Percentiles rank a stretch among this genome's conserved stretches.
phyloP scores from a whole-genome alignment of 805 yeast genomes.

The Yarrowia sp. region DNA sequence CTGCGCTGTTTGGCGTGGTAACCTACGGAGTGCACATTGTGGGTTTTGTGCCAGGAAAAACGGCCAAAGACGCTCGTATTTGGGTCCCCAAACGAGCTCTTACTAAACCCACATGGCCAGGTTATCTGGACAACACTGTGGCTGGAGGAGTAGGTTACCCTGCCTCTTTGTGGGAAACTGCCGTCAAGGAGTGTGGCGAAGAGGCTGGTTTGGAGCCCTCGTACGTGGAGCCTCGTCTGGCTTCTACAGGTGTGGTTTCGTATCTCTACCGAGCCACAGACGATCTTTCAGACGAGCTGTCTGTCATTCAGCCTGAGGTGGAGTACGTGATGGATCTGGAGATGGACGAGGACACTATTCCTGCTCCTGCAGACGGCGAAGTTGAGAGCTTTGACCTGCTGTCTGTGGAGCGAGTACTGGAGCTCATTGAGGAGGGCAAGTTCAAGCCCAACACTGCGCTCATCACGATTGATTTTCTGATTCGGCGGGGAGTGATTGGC shows the following conservation, averaged over 20 bases:
- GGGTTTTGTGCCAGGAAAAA: conserved; percentile 59
- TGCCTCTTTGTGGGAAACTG: conserved; percentile 67
- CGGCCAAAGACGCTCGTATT: conserved; percentile 38
- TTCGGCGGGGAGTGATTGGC: conserved; percentile 70
- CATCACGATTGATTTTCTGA: conserved; percentile 77
- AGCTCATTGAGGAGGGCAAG: conserved; percentile 50
- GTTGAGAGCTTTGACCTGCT: conserved; percentile 67
- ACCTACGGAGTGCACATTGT: conserved; percentile 88
- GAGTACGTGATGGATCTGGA: conserved; percentile 77
- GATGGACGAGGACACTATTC: conserved; percentile 43
- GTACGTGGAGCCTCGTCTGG: conserved; percentile 47
- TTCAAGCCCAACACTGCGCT: conserved; percentile 88
- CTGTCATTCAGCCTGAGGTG: conserved; percentile 83
- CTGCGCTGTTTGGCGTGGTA: conserved; percentile 77
- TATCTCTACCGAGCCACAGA: conserved; percentile 44
- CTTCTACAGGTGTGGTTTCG: conserved; percentile 61
- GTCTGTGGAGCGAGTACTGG: conserved; percentile 54
- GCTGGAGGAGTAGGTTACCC: conserved; percentile 95
- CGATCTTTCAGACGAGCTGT: conserved; percentile 44
- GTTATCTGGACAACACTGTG: conserved; percentile 85
- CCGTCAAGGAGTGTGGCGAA: conserved; percentile 80
- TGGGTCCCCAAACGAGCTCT: conserved; percentile 86
- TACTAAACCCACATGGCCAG: conserved; percentile 83
- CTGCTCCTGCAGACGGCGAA: conserved; percentile 71
- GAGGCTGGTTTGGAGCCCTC: conserved; percentile 75